A percentile compares a stretch with the other conserved stretches of the same genome.
phyloP scores from a whole-genome alignment of 2,329 filamentous ascomycete species.

The Pseudocercospora pini-densiflorae region DNA sequence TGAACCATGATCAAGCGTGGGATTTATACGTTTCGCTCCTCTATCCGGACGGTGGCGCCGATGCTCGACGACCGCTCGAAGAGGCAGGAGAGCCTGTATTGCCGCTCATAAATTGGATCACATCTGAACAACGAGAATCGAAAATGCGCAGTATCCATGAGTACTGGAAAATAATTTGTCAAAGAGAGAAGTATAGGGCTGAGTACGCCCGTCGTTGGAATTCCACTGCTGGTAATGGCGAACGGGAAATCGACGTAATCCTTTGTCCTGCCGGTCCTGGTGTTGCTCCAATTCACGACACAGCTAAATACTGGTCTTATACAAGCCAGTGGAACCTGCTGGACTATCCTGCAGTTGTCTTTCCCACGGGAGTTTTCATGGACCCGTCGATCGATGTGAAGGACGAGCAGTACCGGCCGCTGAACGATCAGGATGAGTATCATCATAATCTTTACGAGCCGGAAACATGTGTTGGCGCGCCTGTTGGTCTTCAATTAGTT shows the following conservation, averaged over 20 bases:
- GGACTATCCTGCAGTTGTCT: constrained; percentile 60
- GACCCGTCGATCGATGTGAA: constrained; percentile 44
- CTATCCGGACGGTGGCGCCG: constrained; percentile 6
- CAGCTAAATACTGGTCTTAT: constrained; percentile 59
- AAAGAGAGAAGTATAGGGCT: background rate
- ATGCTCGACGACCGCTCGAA: background rate
- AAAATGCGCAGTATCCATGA: constrained; percentile 1
- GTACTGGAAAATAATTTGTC: background rate
- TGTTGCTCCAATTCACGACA: constrained; percentile 56
- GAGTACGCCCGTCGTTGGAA: constrained; percentile 7
- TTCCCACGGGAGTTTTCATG: constrained; percentile 54
- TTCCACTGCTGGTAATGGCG: background rate
- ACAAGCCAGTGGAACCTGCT: constrained; percentile 69
- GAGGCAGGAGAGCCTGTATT: constrained; percentile 60
- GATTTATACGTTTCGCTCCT: background rate
- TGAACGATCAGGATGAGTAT: constrained; percentile 52
- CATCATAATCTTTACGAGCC: constrained; percentile 51
- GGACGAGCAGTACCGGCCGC: constrained; percentile 44
- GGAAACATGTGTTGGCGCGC: constrained; percentile 7
- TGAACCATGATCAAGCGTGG: constrained; percentile 8
- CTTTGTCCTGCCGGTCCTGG: constrained; percentile 63
- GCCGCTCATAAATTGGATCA: constrained; percentile 63
- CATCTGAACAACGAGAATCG: constrained; percentile 44
- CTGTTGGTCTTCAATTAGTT: constrained; percentile 14
- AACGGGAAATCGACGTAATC: constrained; percentile 41